Base-by-base conservation (phyloP, 768 basidiomycete genomes). In the Amanita molliuscula region DNA sequence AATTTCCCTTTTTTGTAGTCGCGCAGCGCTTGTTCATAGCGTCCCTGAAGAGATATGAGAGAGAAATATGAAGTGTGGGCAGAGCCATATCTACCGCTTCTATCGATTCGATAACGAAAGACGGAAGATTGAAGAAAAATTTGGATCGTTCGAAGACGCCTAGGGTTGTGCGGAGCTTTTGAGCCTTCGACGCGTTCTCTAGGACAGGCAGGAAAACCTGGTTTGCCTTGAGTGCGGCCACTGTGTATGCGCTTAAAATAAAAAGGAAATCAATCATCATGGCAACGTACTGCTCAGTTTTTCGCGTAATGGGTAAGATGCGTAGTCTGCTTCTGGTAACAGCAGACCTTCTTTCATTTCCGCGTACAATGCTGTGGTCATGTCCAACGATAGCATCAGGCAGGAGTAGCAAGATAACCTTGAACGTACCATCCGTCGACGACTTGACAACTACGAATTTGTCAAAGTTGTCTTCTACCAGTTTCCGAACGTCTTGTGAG, bases 391-490 rank as follows among this genome's bases (percentile, higher is more conserved):
- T 37, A 2, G 10, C 33, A 20, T 31, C 35, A 21, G 41, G 29
- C 38, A 46, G 16, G 23, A 18, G 29, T 38, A 48, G 16, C 44
- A 15, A 49, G 15, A 26, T 44, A 29, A 40, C 26, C 47, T n/a
- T n/a, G 55, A 15, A 50, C 70, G 47, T 64, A 93, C 94, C 87
- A 66, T 95, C 94, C n/a, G 89, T 95, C 7, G 88, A 88, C 7
- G 90, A 89, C 60, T 99, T 99, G 50, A 99, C 95, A 2, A 90
- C 88, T 15, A 98, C 95, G 59, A 98, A 99, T 10, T 92, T 77
- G 67, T 98, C 94, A 65, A 98, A 97, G 65, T 98, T 96, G 58
- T 97, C 92, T 63, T 97, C 94, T 8, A 99, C 96, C 28, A 99
- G 75, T 18, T 94, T 80, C 35, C 93, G 76, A 50, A 98, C 84